Conservation (phyloP, 441 rosid species). For the Aquilaria agallochum region DNA sequence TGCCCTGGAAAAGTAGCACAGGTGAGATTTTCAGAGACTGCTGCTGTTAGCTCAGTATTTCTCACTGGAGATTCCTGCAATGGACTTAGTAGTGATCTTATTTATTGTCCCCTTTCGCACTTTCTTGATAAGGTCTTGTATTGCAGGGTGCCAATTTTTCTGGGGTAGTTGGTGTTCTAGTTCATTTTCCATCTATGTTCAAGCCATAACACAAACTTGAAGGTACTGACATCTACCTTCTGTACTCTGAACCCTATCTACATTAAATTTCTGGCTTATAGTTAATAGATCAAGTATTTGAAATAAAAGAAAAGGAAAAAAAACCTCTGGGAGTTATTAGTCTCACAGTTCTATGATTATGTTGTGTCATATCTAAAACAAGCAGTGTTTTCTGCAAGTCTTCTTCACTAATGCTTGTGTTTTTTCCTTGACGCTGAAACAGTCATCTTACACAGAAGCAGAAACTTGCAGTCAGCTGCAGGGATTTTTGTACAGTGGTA, state of each 20-base stretch:
- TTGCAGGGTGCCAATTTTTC: conserved; percentile 15
- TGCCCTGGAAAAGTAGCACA: conserved; percentile 18
- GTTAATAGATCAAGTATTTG: no score
- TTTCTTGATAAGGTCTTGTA: conserved; percentile 24
- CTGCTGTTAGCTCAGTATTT: conserved; percentile 14
- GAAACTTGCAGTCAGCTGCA: conserved; percentile 12
- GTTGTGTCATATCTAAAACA: no score
- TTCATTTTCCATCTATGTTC: conserved; percentile 18
- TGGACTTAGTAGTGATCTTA: conserved; percentile 10
- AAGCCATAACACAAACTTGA: conserved; percentile 22
- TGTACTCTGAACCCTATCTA: not conserved
- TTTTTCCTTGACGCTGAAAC: conserved; percentile 16
- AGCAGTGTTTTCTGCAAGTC: no score
- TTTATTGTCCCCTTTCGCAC: conserved; percentile 10
- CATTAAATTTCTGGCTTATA: no score
- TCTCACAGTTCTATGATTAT: no score
- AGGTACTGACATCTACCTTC: conserved; percentile 31
- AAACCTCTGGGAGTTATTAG: no score
- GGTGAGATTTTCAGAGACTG: conserved; percentile 22
- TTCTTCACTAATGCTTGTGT: not conserved
- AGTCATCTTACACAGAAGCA: conserved; percentile 16
- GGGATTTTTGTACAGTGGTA: conserved; percentile 25
- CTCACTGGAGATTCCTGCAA: conserved; percentile 4
- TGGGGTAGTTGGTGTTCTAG: conserved; percentile 17
- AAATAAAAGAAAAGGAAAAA: no score